phyloP scores from a whole-genome alignment of 371 early-diverging fungal species.

The Mortierella sp. region DNA sequence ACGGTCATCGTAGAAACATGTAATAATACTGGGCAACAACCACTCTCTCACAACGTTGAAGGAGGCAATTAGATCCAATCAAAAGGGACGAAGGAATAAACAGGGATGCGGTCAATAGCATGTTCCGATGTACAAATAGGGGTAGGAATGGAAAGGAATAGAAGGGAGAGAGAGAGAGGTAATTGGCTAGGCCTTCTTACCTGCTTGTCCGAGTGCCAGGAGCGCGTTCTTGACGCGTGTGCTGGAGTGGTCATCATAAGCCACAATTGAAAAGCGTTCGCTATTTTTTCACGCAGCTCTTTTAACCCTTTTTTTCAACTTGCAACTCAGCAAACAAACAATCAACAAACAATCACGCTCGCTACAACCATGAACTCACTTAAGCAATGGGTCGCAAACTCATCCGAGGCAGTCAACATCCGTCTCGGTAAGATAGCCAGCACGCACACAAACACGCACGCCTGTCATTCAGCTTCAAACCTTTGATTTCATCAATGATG shows the following conservation, averaged over 20 bases:
- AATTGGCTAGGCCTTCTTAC: too few relatives aligned
- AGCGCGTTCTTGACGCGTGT: constrained; percentile 8
- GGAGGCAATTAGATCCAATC: too few relatives aligned
- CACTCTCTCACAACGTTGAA: too few relatives aligned
- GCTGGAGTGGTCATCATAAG: not conserved
- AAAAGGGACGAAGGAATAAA: too few relatives aligned
- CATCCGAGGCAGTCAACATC: constrained; percentile 59
- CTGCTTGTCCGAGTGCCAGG: too few relatives aligned
- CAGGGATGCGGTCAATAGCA: too few relatives aligned
- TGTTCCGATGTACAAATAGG: too few relatives aligned
- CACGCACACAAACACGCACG: not conserved
- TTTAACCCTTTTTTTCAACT: not conserved
- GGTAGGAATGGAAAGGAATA: too few relatives aligned
- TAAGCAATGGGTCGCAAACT: constrained; percentile 58
- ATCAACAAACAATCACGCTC: not conserved
- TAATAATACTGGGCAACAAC: too few relatives aligned
- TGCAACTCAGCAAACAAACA: not conserved
- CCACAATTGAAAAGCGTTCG: not conserved
- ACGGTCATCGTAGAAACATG: too few relatives aligned
- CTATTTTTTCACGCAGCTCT: not conserved
- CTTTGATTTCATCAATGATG: not conserved
- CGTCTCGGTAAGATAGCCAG: constrained; percentile 48
- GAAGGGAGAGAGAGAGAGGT: too few relatives aligned
- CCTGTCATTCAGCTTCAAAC: not conserved
- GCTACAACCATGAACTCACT: constrained; percentile 37